Percentiles rank a stretch among this genome's conserved stretches.
Evolutionary conservation across 2,329 filamentous ascomycete genomes (phyloP).

Genomic region (Cadophora sp.): DNA sequence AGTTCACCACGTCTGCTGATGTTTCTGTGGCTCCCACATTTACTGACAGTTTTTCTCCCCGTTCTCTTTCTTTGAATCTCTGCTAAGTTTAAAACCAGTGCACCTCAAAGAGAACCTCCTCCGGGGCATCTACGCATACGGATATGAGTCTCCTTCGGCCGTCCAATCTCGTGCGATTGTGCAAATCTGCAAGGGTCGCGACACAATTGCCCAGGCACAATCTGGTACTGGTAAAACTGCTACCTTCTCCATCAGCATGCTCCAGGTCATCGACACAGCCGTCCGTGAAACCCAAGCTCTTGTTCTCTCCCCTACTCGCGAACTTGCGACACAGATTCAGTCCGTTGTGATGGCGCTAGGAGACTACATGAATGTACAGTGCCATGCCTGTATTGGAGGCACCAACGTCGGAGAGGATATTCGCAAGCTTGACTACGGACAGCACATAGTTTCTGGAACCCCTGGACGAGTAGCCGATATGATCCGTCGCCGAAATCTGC

Average conservation of each 20-base stretch:
- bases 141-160: conserved; percentile 96
- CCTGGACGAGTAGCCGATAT: conserved; percentile 94
- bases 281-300: conserved; percentile 93
- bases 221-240: conserved; percentile 97
- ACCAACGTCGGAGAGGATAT: conserved; percentile 99
- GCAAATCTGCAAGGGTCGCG: conserved; percentile 97
- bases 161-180: conserved; percentile 98
- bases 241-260: conserved; percentile 94
- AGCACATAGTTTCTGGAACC: conserved; percentile 96
- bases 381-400: conserved; percentile 97
- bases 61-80: background rate
- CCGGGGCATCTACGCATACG: conserved; percentile 97
- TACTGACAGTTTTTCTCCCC: conserved; percentile 65
- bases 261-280: conserved; percentile 93
- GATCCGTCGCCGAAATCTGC: conserved; percentile 76
- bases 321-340: conserved; percentile 97
- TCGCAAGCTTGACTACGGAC: conserved; percentile 94
- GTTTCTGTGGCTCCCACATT: conserved; percentile 94
- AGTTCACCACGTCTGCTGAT: conserved; percentile 98
- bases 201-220: conserved; percentile 98
- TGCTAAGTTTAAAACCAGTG: conserved; percentile 53
- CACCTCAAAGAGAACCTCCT: conserved; percentile 84
- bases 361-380: conserved; percentile 99
- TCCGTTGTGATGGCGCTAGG: conserved; percentile 99
- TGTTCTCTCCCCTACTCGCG: conserved; percentile 93